Percentiles rank a stretch among this genome's conserved stretches.
phyloP scores from a whole-genome alignment of 805 yeast species.

The Pichia ethanolica region DNA sequence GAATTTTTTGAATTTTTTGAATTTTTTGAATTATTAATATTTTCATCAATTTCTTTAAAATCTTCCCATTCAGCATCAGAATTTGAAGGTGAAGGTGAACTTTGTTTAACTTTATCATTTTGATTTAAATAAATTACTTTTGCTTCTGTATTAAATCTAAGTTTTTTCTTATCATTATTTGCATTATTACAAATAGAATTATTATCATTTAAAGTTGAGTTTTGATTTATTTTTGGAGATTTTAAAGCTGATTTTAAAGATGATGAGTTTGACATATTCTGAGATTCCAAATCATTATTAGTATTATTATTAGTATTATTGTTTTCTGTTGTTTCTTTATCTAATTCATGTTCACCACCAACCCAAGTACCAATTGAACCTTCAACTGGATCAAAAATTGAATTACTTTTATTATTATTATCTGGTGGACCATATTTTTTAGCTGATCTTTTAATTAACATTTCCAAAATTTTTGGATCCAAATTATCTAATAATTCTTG shows the following conservation, averaged over 20 bases:
- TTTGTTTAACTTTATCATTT: conserved; percentile 5
- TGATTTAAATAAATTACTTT: conserved; percentile 23
- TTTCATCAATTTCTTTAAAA: conserved; percentile 42
- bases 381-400: conserved; percentile 18
- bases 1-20: conserved; percentile 14
- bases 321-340: conserved; percentile 23
- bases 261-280: conserved; percentile 8
- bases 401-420: conserved; percentile 23
- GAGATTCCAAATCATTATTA: neutral
- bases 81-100: neutral
- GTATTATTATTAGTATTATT: no score
- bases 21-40: neutral
- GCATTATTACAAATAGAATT: neutral
- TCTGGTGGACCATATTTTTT: conserved; percentile 30
- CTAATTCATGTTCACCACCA: conserved; percentile 30
- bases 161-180: conserved; percentile 18
- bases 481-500: conserved; percentile 59
- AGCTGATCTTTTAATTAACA: conserved; percentile 50
- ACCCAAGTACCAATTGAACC: conserved; percentile 31
- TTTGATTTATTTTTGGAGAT: conserved; percentile 1
- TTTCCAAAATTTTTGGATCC: conserved; percentile 60
- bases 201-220: neutral
- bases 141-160: conserved; percentile 27
- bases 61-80: conserved; percentile 41
- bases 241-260: conserved; percentile 5